Conservation (phyloP, 805 yeast species). For the Yarrowia porcina region DNA sequence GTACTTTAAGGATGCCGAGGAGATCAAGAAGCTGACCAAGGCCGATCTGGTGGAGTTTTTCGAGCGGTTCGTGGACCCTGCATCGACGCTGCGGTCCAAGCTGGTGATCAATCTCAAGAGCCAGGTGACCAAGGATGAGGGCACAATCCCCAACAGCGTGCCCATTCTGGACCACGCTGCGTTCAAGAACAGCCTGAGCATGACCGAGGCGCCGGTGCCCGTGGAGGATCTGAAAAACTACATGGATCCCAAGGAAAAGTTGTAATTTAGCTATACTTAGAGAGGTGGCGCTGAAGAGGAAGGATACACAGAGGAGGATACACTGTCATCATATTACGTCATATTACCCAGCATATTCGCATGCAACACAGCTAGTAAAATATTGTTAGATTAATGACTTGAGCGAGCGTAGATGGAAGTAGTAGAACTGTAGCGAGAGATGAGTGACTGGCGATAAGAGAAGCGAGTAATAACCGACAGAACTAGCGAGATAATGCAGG, state of each 20-base stretch:
- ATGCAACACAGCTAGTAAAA: background rate
- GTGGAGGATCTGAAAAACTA: conserved; percentile 33
- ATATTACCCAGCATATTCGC: background rate
- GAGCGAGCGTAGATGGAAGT: no score
- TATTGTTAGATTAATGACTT: background rate
- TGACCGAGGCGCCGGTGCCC: conserved; percentile 66
- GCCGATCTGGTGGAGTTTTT: conserved; percentile 58
- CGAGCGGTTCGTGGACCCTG: conserved; percentile 44
- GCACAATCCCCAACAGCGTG: conserved; percentile 35
- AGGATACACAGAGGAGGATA: background rate
- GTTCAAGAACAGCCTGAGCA: conserved; percentile 53
- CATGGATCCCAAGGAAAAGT: conserved; percentile 33
- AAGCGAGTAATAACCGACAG: no score
- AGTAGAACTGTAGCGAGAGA: no score
- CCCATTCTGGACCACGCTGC: conserved; percentile 46
- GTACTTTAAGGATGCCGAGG: conserved; percentile 54
- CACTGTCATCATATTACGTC: conserved; percentile 5
- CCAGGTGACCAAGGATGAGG: conserved; percentile 35
- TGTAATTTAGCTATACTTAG: conserved; percentile 26
- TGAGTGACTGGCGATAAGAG: no score
- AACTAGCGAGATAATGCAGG: no score
- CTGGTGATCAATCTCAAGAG: conserved; percentile 65
- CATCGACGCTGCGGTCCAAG: conserved; percentile 41
- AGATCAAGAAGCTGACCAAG: conserved; percentile 53
- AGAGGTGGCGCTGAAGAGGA: background rate